phyloP scores from a whole-genome alignment of 1,284 basidiomycete species.

The Wallemia ichthyophaga region DNA sequence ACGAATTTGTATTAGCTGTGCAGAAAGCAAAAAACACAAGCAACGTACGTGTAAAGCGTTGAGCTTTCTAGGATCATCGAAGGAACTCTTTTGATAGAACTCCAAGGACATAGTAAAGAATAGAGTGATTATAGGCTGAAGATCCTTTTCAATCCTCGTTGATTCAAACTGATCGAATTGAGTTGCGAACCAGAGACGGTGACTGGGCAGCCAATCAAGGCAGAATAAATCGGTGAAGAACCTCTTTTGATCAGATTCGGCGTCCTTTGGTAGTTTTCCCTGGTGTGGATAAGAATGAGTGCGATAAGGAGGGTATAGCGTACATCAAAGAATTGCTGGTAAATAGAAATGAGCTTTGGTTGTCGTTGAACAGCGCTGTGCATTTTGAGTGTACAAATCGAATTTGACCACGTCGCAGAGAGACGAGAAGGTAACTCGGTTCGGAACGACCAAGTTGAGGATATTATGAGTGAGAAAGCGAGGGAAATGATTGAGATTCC shows the following conservation, averaged over 20 bases:
- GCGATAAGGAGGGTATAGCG: neutral
- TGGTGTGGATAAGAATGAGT: neutral
- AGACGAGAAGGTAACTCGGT: neutral
- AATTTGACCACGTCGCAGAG: neutral
- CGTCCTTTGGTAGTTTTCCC: neutral
- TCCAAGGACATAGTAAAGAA: neutral
- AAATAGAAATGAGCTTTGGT: neutral
- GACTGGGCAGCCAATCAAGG: neutral
- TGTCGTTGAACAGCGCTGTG: neutral
- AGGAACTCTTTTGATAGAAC: neutral
- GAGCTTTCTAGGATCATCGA: neutral
- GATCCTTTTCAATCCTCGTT: neutral
- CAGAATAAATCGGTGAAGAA: neutral
- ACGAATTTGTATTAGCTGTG: neutral
- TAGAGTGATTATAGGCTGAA: neutral
- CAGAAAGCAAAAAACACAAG: neutral
- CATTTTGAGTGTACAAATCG: neutral
- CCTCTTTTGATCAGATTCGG: neutral
- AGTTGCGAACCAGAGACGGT: neutral
- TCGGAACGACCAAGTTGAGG: neutral
- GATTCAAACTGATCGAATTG: neutral
- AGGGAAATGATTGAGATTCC: constrained; percentile 74
- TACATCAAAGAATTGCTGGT: neutral
- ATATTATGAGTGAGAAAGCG: constrained; percentile 52
- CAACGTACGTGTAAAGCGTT: neutral